A percentile compares a stretch with the other conserved stretches of the same genome.
Evolutionary conservation across 371 early-diverging fungal species (phyloP).

Genomic region (Furculomyces boomerangus): DNA sequence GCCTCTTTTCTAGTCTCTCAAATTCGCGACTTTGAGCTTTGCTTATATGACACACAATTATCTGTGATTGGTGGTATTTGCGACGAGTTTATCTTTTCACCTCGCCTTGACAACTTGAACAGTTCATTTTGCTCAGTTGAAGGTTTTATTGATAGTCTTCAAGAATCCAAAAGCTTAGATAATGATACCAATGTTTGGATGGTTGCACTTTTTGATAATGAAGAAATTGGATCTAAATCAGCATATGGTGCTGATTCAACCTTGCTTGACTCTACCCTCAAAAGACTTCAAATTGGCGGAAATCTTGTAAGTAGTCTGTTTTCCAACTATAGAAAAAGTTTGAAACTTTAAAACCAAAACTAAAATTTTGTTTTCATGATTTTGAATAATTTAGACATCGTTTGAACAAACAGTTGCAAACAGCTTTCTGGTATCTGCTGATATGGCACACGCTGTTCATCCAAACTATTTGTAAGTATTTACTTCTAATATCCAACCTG

Average conservation of each 20-base stretch:
- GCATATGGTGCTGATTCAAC: constrained; percentile 91
- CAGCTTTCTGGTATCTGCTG: constrained; percentile 76
- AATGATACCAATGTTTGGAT: constrained; percentile 58
- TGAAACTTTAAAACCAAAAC: background rate
- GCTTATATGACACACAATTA: constrained; percentile 74
- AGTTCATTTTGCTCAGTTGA: constrained; percentile 75
- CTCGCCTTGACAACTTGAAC: constrained; percentile 88
- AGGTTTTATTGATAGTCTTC: constrained; percentile 16
- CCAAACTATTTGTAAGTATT: constrained; percentile 51
- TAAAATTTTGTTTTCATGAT: background rate
- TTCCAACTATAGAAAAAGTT: background rate
- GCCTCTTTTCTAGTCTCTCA: constrained; percentile 24
- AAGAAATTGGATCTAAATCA: constrained; percentile 91
- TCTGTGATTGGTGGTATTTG: constrained; percentile 71
- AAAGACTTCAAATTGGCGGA: constrained; percentile 29
- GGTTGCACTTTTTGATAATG: constrained; percentile 88
- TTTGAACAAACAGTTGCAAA: constrained; percentile 74
- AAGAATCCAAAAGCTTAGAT: constrained; percentile 23
- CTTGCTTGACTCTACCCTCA: constrained; percentile 52
- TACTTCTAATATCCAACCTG: background rate
- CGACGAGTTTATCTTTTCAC: constrained; percentile 84
- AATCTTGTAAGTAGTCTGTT: background rate
- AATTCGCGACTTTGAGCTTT: constrained; percentile 88
- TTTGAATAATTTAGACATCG: constrained; percentile 8
- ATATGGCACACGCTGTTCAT: constrained; percentile 90